phyloP scores from a whole-genome alignment of 345 rosid genomes.

The Eucalyptus pumila region DNA sequence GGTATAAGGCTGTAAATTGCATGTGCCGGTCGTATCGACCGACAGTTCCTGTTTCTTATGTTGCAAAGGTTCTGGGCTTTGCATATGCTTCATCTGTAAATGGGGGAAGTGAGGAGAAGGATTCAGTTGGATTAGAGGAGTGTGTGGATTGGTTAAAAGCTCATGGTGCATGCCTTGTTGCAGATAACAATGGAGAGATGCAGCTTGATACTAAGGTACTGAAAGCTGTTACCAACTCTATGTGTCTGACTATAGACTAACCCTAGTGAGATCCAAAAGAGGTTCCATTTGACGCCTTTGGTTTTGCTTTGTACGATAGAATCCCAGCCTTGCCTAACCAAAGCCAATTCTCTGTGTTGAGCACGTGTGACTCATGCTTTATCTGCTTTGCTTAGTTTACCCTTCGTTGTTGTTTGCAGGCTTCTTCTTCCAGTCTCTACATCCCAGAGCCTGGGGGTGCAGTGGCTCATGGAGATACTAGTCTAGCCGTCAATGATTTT shows the following conservation, averaged over 20 bases:
- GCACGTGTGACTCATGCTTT: neutral
- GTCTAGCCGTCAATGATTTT: constrained; percentile 87
- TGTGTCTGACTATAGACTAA: neutral
- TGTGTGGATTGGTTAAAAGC: constrained; percentile 85
- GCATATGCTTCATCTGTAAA: constrained; percentile 1
- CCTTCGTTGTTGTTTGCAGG: constrained; percentile 26
- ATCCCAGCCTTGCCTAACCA: neutral
- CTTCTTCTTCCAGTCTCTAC: constrained; percentile 60
- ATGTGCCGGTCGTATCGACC: constrained; percentile 93
- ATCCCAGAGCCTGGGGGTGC: constrained; percentile 98
- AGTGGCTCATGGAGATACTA: constrained; percentile 85
- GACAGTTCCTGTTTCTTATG: constrained; percentile 59
- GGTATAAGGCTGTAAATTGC: constrained; percentile 82
- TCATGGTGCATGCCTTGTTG: constrained; percentile 63
- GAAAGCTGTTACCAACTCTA: neutral
- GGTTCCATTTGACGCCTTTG: neutral
- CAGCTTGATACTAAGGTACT: constrained; percentile 75
- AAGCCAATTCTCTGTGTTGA: neutral
- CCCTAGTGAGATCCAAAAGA: neutral
- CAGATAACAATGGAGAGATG: constrained; percentile 58
- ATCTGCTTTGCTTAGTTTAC: neutral
- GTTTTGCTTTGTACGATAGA: neutral
- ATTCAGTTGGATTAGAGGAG: constrained; percentile 44
- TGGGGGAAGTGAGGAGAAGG: constrained; percentile 50
- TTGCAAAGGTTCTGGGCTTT: constrained; percentile 73